Evolutionary conservation across 192 early-diverging fungal genomes (phyloP), one percentile per base, ranked within the genome.

Genomic region (Radiomyces spectabilis): DNA sequence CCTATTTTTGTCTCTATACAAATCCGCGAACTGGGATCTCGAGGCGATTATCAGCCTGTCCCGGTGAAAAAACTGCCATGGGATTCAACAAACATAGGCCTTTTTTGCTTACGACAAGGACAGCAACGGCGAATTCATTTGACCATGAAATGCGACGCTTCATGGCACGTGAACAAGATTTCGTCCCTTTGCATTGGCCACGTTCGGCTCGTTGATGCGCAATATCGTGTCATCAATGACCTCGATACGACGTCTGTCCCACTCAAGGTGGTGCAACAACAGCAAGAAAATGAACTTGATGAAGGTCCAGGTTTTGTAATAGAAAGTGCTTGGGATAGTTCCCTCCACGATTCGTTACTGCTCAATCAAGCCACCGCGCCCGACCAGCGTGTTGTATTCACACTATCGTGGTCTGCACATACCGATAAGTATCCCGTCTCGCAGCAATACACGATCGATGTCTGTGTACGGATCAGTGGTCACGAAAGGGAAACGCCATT

Each of bases 301-400:
- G 86, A 85, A 4, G 81, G 82, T 0, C 72, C 78, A 38, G 75
- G 74, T n/a, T 35, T 86, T 0, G 41, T 60, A 7, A 71, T 73
- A 6, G 65, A 72, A 0, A 77, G 79, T 10, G 66, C 85, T 4
- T 91, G 88, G 88, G 88, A 91, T 51, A 85, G 84, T 21, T 86
- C 86, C 0, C 71, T 91, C 2, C 81, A 87, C 41, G 83, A 80
- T 13, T 84, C 80, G 0, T 53, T 80, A 1, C 72, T 81, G 40
- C 56, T 91, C 9, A 84, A 91, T 45, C 45, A 72, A 5, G 72
- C 80, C 10, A 89, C 85, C 1, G 51, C 63, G 18, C 59, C 73
- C 16, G 62, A 72, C 4, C 78, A 80, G 53, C 74, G 79, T 5
- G 76, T 89, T 9, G 42, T 72, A 25, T 56, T 87, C 26, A 65